These are phyloP conservation scores for Fusarium penzigii DNA, from an alignment of 2,329 filamentous ascomycete genomes.

Conservation along the genomic window DNA sequence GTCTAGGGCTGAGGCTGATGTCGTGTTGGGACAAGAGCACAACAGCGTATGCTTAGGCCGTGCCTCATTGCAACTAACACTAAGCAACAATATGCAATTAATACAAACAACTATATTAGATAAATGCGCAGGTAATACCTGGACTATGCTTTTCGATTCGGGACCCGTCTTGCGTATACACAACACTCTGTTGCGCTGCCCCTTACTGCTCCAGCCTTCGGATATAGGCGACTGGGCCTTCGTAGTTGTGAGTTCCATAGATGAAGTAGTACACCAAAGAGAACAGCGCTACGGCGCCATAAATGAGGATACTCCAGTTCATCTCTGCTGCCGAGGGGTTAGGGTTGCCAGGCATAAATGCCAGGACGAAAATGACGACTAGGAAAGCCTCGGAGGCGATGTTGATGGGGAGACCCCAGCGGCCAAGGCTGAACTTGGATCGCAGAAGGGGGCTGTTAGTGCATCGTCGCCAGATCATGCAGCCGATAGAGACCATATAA, in stretches of 20 bases:
- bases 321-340: slow-evolving; percentile 16
- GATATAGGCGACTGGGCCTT: slow-evolving; percentile 21
- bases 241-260: slow-evolving; percentile 15
- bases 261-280: slow-evolving; percentile 17
- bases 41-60: too few species aligned
- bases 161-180: too few species aligned
- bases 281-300: slow-evolving; percentile 5
- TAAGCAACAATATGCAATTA: too few species aligned
- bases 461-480: slow-evolving; percentile 24
- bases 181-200: neutral
- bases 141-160: too few species aligned
- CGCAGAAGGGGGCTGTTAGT: slow-evolving; percentile 12
- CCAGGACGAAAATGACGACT: slow-evolving; percentile 19
- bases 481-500: slow-evolving; percentile 24
- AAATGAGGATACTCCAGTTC: slow-evolving; percentile 26
- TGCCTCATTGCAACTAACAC: too few species aligned
- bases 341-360: slow-evolving; percentile 23
- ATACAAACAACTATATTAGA: too few species aligned
- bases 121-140: too few species aligned
- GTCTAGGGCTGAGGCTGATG: too few species aligned
- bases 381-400: slow-evolving; percentile 20
- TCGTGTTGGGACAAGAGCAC: too few species aligned
- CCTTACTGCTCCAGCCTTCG: slow-evolving; percentile 12
- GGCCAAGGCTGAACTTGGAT: slow-evolving; percentile 18
- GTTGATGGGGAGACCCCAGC: slow-evolving; percentile 20